These are phyloP conservation scores for Colletotrichum eremochloae DNA, from an alignment of 2,329 filamentous ascomycete species.

Conservation along the genomic window DNA sequence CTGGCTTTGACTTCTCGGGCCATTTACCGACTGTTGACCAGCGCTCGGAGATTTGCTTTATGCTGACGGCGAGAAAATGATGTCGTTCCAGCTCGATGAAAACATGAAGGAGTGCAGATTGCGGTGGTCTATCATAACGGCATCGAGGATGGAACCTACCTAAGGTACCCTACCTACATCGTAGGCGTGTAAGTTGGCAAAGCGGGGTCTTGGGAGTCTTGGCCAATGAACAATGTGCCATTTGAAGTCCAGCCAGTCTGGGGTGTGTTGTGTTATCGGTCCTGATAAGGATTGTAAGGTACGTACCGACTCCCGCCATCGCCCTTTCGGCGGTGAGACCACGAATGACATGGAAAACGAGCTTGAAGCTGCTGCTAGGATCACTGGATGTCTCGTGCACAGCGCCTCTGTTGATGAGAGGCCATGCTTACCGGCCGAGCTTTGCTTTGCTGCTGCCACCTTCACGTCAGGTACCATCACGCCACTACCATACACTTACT, in stretches of 20 bases:
- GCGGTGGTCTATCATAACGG: not conserved
- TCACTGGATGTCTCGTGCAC: not conserved
- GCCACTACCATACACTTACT: not conserved
- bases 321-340: not conserved
- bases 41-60: not conserved
- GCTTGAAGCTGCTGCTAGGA: not conserved
- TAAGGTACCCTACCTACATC: no score
- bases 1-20: not conserved
- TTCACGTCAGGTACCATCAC: not conserved
- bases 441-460: not conserved
- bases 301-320: not conserved
- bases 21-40: not conserved
- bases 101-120: not conserved
- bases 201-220: not conserved
- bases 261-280: not conserved
- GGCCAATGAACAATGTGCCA: not conserved
- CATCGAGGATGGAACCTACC: not conserved
- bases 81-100: not conserved
- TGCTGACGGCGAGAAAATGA: not conserved
- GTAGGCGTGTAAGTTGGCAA: not conserved
- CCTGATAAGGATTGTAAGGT: not conserved
- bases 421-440: not conserved
- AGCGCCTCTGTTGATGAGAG: not conserved
- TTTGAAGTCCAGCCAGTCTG: constrained; percentile 3
- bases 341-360: not conserved